Conservation (phyloP, 1,139 yeast species). For the Meyerozyma athensensis region DNA sequence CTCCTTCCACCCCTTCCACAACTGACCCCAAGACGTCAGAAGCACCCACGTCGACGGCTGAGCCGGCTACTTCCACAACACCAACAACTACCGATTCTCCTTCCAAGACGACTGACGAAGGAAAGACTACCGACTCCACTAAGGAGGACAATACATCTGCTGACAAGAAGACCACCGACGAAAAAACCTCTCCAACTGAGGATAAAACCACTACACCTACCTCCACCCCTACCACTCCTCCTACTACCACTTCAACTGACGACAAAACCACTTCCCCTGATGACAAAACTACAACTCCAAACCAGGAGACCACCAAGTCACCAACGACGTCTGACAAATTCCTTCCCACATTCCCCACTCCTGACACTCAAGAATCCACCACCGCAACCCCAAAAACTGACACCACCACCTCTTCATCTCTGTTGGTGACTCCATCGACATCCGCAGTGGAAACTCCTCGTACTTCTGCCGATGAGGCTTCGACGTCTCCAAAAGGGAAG, state of each 20-base stretch:
- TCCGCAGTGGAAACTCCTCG: no score
- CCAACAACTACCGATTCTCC: not conserved
- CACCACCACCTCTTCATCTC: not conserved
- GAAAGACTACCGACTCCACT: not conserved
- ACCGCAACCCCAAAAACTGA: not conserved
- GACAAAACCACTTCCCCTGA: not conserved
- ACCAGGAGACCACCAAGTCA: not conserved
- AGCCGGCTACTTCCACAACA: slow-evolving; percentile 1
- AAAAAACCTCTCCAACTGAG: not conserved
- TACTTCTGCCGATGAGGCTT: not conserved
- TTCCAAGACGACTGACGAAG: not conserved
- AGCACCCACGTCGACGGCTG: not conserved
- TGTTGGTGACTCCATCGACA: slow-evolving; percentile 1
- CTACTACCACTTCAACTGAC: not conserved
- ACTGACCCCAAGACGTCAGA: not conserved
- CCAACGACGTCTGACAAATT: not conserved
- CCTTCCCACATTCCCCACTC: not conserved
- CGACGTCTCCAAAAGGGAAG: not conserved
- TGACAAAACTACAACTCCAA: not conserved
- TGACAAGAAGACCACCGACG: not conserved
- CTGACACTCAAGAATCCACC: not conserved
- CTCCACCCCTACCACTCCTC: not conserved
- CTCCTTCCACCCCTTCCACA: not conserved
- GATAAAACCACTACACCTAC: not conserved
- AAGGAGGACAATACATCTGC: not conserved